phyloP scores from a whole-genome alignment of 192 early-diverging fungal genomes.

The Coemansia sp. region DNA sequence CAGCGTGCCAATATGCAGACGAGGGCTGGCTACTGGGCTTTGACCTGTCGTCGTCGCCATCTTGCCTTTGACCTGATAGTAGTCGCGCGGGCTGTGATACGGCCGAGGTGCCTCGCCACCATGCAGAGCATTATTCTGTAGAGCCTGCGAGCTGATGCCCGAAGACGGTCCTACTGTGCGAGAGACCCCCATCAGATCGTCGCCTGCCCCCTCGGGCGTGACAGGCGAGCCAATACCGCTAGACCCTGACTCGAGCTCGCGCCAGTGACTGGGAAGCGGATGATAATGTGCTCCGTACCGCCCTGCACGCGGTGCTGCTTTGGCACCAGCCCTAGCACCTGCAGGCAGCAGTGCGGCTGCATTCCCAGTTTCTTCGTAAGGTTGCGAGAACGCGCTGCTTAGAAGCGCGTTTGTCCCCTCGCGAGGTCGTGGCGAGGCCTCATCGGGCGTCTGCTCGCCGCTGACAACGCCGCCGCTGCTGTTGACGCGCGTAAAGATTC shows the following conservation, averaged over 20 bases:
- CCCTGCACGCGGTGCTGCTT: conserved; percentile 21
- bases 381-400: conserved; percentile 27
- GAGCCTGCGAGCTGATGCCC: conserved; percentile 7
- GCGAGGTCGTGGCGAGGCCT: conserved; percentile 16
- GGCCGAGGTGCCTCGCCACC: conserved; percentile 17
- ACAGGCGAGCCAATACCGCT: conserved; percentile 46
- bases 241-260: conserved; percentile 43
- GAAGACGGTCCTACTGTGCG: conserved; percentile 1
- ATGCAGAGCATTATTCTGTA: conserved; percentile 1
- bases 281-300: conserved; percentile 41
- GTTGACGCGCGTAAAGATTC: conserved; percentile 40
- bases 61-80: conserved; percentile 16
- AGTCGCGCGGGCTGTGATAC: conserved; percentile 19
- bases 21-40: conserved; percentile 23
- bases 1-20: conserved; percentile 21
- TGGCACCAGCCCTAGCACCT: conserved; percentile 5
- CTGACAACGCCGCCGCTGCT: conserved; percentile 5
- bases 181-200: conserved; percentile 9
- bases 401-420: conserved; percentile 24
- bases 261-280: conserved; percentile 52
- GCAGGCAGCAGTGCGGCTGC: neutral
- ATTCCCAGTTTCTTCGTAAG: conserved; percentile 13
- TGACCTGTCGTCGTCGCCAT: conserved; percentile 7
- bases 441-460: conserved; percentile 15
- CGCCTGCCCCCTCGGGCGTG: conserved; percentile 36